Evolutionary conservation across 208 protist genomes (phyloP), one percentile per base, ranked within the genome.

Genomic region (Crithidia expoeki): DNA sequence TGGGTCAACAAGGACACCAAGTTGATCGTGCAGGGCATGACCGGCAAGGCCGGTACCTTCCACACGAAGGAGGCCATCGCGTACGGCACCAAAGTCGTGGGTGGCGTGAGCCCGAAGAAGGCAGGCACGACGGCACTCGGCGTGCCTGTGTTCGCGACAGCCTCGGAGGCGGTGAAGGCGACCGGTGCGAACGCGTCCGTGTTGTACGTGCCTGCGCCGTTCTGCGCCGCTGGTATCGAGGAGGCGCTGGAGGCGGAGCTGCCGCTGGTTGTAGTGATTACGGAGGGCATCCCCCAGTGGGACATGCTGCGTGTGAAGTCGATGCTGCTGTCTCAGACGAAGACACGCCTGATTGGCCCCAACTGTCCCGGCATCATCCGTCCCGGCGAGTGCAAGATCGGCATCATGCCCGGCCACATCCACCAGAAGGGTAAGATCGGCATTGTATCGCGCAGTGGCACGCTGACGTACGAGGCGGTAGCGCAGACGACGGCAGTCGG

Each of bases 351-450:
- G 32, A 99, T 99, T 79, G 98, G 98, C 30, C 98, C 98, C 69
- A 99, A 99, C 95, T 99, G 98, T 83, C 98, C 98, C 47, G 98
- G 98, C 76, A 97, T 99, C 83, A 99, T 99, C 72, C 94, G 95
- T 80, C 98, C 98, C 38, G 98, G 84, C 19, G 98, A 99, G 82
- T 99, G 98, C 92, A 99, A 99, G 82, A 99, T 99, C 79, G 99
- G 98, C 79, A 99, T 99, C 79, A 99, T 99, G 98, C 99, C 99
- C 75, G 98, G 98, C 49, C 95, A 99, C 85, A 99, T 99, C 81
- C 98, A 99, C 91, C 90, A 84, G 75, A 85, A 86, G 69, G 99
- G 99, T 46, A 98, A 97, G 65, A 99, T 99, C 76, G 99, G 98
- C 80, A 94, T 99, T 66, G 98, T 99, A 21, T 99, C 98, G 30